phyloP scores from a whole-genome alignment of 306 rosid genomes.

The Gleditsia sinensis region DNA sequence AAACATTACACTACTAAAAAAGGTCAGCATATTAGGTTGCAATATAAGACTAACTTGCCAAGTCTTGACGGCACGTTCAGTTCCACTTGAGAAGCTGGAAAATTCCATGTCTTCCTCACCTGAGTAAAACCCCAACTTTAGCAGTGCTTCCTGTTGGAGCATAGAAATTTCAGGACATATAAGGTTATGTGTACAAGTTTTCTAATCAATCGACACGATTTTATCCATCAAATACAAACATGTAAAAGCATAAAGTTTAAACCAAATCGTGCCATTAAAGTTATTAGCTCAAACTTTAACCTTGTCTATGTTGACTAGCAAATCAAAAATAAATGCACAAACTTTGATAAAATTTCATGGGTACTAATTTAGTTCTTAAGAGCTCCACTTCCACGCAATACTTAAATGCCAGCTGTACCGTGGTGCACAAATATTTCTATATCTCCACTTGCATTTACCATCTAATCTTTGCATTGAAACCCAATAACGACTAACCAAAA shows the following conservation, averaged over 20 bases:
- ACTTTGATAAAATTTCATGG: neutral
- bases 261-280: neutral
- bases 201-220: neutral
- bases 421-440: neutral
- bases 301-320: neutral
- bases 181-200: neutral
- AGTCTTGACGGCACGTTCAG: slow-evolving; percentile 94
- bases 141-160: slow-evolving; percentile 71
- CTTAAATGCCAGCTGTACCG: neutral
- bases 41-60: slow-evolving; percentile 81
- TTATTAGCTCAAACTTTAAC: neutral
- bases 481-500: neutral
- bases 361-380: neutral
- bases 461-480: neutral
- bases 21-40: neutral
- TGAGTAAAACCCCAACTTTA: slow-evolving; percentile 77
- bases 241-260: neutral
- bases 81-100: slow-evolving; percentile 80
- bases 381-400: neutral
- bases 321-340: neutral
- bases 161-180: neutral
- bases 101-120: slow-evolving; percentile 94
- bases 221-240: neutral
- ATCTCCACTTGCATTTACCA: neutral
- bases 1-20: neutral